Percentiles rank a stretch among this genome's conserved stretches.
These are phyloP conservation scores for Phytopythium mirpurense DNA, from an alignment of 352 stramenopile species.

Conservation along the genomic window DNA sequence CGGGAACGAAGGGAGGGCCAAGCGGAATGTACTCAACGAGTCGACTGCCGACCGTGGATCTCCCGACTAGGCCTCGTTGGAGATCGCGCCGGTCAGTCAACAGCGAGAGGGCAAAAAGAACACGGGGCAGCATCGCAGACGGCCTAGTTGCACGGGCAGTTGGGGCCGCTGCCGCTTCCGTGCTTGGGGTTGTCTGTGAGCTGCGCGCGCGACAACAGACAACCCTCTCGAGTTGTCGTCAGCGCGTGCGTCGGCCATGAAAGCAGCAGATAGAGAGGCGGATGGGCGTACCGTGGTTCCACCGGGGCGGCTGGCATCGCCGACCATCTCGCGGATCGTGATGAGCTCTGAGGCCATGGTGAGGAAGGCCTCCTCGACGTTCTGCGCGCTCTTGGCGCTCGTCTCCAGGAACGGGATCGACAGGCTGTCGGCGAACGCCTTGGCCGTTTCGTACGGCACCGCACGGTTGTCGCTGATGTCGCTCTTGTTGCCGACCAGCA, in stretches of 20 bases:
- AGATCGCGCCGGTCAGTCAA: background rate
- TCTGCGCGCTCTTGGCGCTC: slow-evolving; percentile 97
- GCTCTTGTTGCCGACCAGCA: slow-evolving; percentile 99
- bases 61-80: background rate
- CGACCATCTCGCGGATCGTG: slow-evolving; percentile 85
- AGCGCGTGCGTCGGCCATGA: too few species aligned
- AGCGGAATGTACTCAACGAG: slow-evolving; percentile 8
- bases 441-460: slow-evolving; percentile 95
- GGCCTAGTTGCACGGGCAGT: slow-evolving; percentile 35
- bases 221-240: too few species aligned
- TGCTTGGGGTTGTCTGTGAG: slow-evolving; percentile 31
- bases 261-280: too few species aligned
- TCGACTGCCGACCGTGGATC: background rate
- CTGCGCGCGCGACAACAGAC: slow-evolving; percentile 14
- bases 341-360: slow-evolving; percentile 99
- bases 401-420: slow-evolving; percentile 99
- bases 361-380: slow-evolving; percentile 99
- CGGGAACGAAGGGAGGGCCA: background rate
- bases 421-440: slow-evolving; percentile 95
- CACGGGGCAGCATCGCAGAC: background rate
- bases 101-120: background rate
- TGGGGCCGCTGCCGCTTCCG: slow-evolving; percentile 21
- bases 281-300: slow-evolving; percentile 60
- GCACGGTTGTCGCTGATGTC: slow-evolving; percentile 96
- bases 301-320: slow-evolving; percentile 57